phyloP scores from a whole-genome alignment of 352 stramenopile genomes.

The Thalassiosira livingstoniorum region DNA sequence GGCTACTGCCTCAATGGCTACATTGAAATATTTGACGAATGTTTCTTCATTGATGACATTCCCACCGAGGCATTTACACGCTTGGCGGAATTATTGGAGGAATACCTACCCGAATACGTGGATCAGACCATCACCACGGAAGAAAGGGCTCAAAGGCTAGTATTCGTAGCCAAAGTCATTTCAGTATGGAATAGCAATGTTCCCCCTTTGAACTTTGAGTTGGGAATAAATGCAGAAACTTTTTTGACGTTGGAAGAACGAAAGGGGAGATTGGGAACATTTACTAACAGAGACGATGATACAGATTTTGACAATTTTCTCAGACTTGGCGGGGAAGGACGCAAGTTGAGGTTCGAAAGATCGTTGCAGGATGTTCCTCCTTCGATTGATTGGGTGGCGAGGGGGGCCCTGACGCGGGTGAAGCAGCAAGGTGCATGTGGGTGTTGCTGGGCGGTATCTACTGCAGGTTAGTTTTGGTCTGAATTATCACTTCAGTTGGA shows the following conservation, averaged over 20 bases:
- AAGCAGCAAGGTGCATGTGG: constrained; percentile 93
- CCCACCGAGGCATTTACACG: background rate
- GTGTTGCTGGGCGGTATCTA: constrained; percentile 88
- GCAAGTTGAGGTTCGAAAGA: background rate
- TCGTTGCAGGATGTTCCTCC: constrained; percentile 8
- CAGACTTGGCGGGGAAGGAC: background rate
- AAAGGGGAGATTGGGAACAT: constrained; percentile 27
- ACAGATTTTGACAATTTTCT: constrained; percentile 1
- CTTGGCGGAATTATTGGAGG: constrained; percentile 17
- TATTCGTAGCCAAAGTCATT: constrained; percentile 29
- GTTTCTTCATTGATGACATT: constrained; percentile 25
- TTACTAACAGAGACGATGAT: constrained; percentile 9
- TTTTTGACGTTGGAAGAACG: constrained; percentile 50
- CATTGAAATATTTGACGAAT: constrained; percentile 28
- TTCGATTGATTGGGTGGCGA: constrained; percentile 61
- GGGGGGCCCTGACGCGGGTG: constrained; percentile 87
- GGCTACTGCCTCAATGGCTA: constrained; percentile 15
- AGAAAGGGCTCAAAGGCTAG: constrained; percentile 23
- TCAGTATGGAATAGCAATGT: constrained; percentile 31
- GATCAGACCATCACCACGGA: constrained; percentile 7
- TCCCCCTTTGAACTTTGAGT: constrained; percentile 24
- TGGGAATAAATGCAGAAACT: constrained; percentile 54
- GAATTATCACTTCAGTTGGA: no score
- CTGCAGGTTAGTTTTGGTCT: no score
- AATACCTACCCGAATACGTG: constrained; percentile 24